phyloP scores from a whole-genome alignment of 495 filamentous ascomycete genomes.

The Cairneyella variabilis region DNA sequence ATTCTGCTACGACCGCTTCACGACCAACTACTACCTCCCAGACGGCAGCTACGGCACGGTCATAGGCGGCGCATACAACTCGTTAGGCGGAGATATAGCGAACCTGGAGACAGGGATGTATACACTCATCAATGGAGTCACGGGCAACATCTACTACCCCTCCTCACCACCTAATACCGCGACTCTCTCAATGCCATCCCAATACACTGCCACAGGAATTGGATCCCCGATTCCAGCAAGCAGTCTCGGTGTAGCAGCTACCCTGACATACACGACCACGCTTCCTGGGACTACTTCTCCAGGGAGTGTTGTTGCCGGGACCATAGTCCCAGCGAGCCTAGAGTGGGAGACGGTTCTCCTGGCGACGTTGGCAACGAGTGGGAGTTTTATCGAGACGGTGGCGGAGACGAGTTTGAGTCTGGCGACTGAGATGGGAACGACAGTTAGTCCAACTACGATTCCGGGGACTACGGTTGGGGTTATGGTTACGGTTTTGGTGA shows the following conservation, averaged over 20 bases:
- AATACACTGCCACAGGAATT: conserved; percentile 31
- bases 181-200: conserved; percentile 34
- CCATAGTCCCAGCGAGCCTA: conserved; percentile 1
- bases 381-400: too few relatives aligned
- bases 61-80: conserved; percentile 31
- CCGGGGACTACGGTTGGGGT: too few relatives aligned
- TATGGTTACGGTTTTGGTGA: too few relatives aligned
- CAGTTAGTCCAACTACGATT: too few relatives aligned
- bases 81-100: conserved; percentile 24
- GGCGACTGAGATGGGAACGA: too few relatives aligned
- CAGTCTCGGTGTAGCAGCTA: conserved; percentile 27
- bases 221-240: conserved; percentile 33
- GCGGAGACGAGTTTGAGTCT: too few relatives aligned
- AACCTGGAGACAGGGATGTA: conserved; percentile 37
- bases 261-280: conserved; percentile 21
- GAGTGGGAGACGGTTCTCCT: neutral
- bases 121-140: conserved; percentile 28
- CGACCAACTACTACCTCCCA: conserved; percentile 38
- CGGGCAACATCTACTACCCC: conserved; percentile 36
- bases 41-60: conserved; percentile 37
- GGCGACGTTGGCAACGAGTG: too few relatives aligned
- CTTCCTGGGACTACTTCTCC: conserved; percentile 11
- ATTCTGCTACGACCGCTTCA: conserved; percentile 36
- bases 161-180: conserved; percentile 34
- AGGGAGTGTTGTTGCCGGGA: neutral